Base-by-base conservation (phyloP, 495 filamentous ascomycete genomes). In the Terfezia claveryi region DNA sequence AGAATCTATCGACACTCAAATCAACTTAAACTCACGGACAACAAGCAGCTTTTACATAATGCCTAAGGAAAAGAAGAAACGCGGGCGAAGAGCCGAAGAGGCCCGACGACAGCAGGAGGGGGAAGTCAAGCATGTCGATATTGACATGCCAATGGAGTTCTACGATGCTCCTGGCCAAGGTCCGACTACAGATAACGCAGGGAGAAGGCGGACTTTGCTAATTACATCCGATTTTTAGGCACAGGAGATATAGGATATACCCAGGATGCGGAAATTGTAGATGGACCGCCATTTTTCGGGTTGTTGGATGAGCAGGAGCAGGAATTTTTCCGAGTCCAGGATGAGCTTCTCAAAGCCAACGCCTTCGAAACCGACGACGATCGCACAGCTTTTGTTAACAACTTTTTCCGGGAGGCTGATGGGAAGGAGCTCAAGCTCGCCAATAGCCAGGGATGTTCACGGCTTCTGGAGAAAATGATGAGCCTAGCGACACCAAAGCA, bases 381-480 rank as follows among this genome's bases (percentile, higher is more conserved):
- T 20, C 20, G 20, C 20, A 20, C 20, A 20, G 20, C 20, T 2
- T 20, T 20, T 20, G 20, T 20, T 20, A 20, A 20, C 20, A 20
- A 20, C 20, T 20, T 20, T 20, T 20, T 20, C 20, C 20, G 20
- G 20, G 20, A 20, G 20, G 20, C 20, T 20, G 20, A 20, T 20
- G 20, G 20, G 20, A 20, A 20, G 20, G 20, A 20, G 20, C 20
- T 20, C 20, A 20, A 20, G 20, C 20, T 20, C 2, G 20, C 20
- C 20, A 20, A 20, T 20, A 20, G 20, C 20, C 20, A 20, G 20
- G 20, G 20, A 3, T 95, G 87, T 68, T 98, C 91, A 50, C 73
- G 91, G 37, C 72, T 96, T 46, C 81, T 96, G 79, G 91, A 98
- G 68, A 75, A 87, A 37, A 66, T 96, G 64, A 91, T 98, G 56